Evolutionary conservation across 176 grass and related monocot species (phyloP).

Genomic region (Tuctoria greenei): DNA sequence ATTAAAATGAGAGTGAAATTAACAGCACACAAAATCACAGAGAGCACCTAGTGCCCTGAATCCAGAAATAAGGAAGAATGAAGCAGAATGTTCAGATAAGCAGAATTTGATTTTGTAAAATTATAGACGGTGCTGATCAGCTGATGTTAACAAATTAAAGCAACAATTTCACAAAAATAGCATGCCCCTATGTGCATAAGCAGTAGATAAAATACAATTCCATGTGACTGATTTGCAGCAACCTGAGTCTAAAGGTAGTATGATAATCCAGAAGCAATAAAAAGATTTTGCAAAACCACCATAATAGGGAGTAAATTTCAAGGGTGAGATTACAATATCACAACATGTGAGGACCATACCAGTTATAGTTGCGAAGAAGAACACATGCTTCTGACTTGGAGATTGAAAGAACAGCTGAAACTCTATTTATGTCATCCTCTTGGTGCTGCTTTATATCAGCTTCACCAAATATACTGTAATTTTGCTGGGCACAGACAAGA

Average conservation of each 20-base stretch:
- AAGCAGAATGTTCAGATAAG: constrained; percentile 6
- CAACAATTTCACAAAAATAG: too few relatives aligned
- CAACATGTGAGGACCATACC: constrained; percentile 40
- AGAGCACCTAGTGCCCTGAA: constrained; percentile 9
- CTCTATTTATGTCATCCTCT: constrained; percentile 87
- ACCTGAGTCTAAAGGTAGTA: constrained; percentile 4
- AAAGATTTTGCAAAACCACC: not conserved
- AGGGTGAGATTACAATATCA: not conserved
- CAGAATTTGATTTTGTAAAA: constrained; percentile 7
- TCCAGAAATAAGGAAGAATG: constrained; percentile 7
- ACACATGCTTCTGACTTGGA: constrained; percentile 71
- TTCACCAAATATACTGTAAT: constrained; percentile 84
- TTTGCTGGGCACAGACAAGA: constrained; percentile 67
- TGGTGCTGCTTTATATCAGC: constrained; percentile 79
- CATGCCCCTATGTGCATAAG: not conserved
- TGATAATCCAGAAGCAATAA: not conserved
- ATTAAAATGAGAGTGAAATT: constrained; percentile 33
- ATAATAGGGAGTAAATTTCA: not conserved
- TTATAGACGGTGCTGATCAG: not conserved
- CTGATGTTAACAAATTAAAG: constrained; percentile 12
- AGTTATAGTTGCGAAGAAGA: constrained; percentile 88
- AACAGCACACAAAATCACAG: constrained; percentile 18
- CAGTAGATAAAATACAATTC: not conserved
- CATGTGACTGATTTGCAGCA: not conserved
- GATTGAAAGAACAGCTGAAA: constrained; percentile 97